These are phyloP conservation scores for Dryas octopetala DNA, from an alignment of 306 rosid species.

Conservation along the genomic window DNA sequence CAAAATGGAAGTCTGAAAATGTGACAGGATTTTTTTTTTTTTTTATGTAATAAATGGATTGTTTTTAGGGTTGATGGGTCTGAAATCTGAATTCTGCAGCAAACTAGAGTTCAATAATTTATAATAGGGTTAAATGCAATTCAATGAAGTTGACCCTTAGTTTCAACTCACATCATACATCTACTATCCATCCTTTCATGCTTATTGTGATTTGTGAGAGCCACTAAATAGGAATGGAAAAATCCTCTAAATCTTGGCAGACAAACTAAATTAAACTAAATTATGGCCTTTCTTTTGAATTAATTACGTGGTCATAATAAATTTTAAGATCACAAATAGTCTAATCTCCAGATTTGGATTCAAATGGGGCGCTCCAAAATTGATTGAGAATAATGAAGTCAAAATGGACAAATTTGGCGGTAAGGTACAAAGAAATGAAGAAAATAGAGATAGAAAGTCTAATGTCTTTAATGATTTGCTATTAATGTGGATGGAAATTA, in stretches of 20 bases:
- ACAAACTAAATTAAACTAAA: too few relatives aligned
- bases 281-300: neutral
- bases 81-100: too few relatives aligned
- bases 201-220: neutral
- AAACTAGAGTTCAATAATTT: too few relatives aligned
- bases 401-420: neutral
- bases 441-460: neutral
- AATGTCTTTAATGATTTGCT: conserved; percentile 18
- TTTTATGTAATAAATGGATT: too few relatives aligned
- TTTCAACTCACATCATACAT: too few relatives aligned
- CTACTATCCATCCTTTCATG: neutral
- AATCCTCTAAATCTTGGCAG: neutral
- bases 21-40: too few relatives aligned
- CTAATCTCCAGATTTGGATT: neutral
- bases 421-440: neutral
- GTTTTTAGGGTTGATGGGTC: too few relatives aligned
- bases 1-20: too few relatives aligned
- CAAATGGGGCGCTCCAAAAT: neutral
- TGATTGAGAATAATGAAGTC: neutral
- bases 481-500: neutral
- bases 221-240: neutral
- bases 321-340: too few relatives aligned
- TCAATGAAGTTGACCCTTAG: too few relatives aligned
- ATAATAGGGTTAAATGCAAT: too few relatives aligned
- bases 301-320: neutral